Base-by-base conservation (phyloP, 306 rosid species). In the Vigna angularis region DNA sequence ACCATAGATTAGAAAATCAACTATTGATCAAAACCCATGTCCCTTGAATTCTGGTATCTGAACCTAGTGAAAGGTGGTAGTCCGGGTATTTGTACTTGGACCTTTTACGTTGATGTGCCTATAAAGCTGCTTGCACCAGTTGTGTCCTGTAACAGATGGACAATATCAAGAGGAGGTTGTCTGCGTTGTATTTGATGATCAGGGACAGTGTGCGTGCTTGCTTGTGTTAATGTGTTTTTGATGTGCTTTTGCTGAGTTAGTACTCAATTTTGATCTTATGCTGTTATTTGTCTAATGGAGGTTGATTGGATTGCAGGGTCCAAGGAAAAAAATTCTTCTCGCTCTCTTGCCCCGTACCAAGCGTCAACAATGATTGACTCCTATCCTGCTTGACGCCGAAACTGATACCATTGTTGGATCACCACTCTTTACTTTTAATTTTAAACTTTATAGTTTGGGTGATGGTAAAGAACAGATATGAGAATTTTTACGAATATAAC, bases 241-340 rank as follows among this genome's bases (percentile, higher is more conserved):
- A 15, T 56, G 65, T 70, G 53, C 74, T 24, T 50, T 40, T 55
- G 51, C 57, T 69, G 51, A 47, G 48, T 48, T 26, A 48, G 65
- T 30, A 30, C 34, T 28, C 40, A 44, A 10, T 18, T 26, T 40
- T 16, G 74, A 48, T 62, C 69, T 20, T 75, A 30, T 42, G 18
- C 47, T 30, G 44, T 38, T 59, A 58, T 77, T 17, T 72, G 50
- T 71, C 77, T 88, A 14, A 84, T 48, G 83, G 11, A 66, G 70
- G 47, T 18, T 81, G 71, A 45, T 84, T 82, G 77, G 71, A 77
- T 85, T 88, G 79, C 93, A 95, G 98, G 98, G 98, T 40, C 97
- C 99, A 32, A 90, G 99, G 80, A 95, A 95, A 87, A 95, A 95
- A 87, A 86, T 93, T 74, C 81, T 95, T 79, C 97, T 89, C 67